Evolutionary conservation across 352 stramenopile species (phyloP).

Genomic region (Phytophthora sp.): DNA sequence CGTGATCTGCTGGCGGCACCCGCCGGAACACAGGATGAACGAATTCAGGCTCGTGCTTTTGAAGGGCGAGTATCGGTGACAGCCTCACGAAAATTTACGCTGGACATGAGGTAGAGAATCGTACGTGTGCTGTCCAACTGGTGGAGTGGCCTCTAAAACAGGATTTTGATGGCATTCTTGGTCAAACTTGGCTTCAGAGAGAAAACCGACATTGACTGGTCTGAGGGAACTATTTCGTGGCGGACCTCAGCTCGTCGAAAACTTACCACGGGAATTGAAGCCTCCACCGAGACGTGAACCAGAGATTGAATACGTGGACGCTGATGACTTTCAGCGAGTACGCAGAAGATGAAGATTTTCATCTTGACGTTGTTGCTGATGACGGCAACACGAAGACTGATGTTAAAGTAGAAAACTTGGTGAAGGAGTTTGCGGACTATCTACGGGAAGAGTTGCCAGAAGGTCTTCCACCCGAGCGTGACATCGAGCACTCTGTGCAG

Average conservation of each 20-base stretch:
- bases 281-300: neutral
- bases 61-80: conserved; percentile 6
- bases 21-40: neutral
- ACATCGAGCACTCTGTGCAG: conserved; percentile 5
- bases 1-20: conserved; percentile 7
- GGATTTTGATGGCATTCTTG: conserved; percentile 16
- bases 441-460: conserved; percentile 3
- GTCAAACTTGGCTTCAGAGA: conserved; percentile 1
- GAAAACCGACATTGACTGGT: conserved; percentile 14
- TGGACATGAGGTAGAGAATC: conserved; percentile 7
- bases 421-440: conserved; percentile 10
- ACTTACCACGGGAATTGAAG: conserved; percentile 3
- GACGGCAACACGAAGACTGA: neutral
- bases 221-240: conserved; percentile 5
- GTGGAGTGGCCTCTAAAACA: conserved; percentile 13
- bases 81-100: neutral
- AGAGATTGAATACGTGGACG: conserved; percentile 8
- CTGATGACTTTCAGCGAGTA: conserved; percentile 8
- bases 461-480: conserved; percentile 4
- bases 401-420: neutral
- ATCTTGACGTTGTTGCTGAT: conserved; percentile 1
- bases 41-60: conserved; percentile 6
- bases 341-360: conserved; percentile 10
- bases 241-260: neutral
- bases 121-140: conserved; percentile 1